Evolutionary conservation across 371 early-diverging fungal species (phyloP), one percentile per base, ranked within the genome.

Genomic region (Blyttiomyces sp.): DNA sequence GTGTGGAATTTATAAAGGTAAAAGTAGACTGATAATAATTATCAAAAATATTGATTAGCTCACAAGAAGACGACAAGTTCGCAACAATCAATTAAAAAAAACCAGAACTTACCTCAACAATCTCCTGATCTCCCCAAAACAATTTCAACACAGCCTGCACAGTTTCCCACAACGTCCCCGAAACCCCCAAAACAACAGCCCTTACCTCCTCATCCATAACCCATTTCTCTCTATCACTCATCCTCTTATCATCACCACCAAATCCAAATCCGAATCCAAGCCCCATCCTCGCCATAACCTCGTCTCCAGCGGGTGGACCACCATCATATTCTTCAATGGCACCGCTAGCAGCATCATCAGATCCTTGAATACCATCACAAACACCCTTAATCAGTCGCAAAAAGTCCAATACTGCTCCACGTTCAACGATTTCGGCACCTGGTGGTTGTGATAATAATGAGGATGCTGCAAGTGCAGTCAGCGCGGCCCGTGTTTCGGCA

Each of bases 361-460:
- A 19, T 21, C 23, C n/a, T 23, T 50, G 59, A 16, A 65, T 57
- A n/a, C 66, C 66, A 16, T 65, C 51, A 32, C 66, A 65, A 30
- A 65, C 50, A 5, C 55, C 59, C 27, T 59, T 53, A 16, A 65
- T 16, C 4, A 65, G 23, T n/a, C 50, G 17, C 21, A 65, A 23
- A n/a, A 50, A 23, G 19, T 65, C 66, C 21, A 61, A 28, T 2
- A 65, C 39, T 26, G 50, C 39, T 19, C 36, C 36, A 3, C 56
- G 28, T 34, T 60, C 66, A 4, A 57, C 60, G 19, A 58, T 50
- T 33, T 58, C 59, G 2, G 39, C 59, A 34, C 50, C 59, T 6
- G 49, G 30, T 13, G 52, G 51, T 31, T 51, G 59, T 17, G 59
- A 36, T 4, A n/a, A n/a, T n/a, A n/a, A n/a, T n/a, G n/a, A n/a